Evolutionary conservation across 2,329 filamentous ascomycete genomes (phyloP), one percentile per base, ranked within the genome.

Genomic region (Cyphellophora europaea): DNA sequence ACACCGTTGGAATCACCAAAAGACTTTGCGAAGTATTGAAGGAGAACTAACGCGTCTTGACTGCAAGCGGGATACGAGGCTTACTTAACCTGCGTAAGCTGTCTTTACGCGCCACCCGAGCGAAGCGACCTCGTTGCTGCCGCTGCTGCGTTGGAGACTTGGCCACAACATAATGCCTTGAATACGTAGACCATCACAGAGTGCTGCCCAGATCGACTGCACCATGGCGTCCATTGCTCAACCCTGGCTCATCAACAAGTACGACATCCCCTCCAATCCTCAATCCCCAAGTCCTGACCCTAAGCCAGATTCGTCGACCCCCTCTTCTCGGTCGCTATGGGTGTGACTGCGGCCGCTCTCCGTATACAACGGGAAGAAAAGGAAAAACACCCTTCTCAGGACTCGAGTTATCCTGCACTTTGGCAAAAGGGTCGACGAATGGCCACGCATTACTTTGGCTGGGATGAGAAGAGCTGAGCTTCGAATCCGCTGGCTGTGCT

Each of bases 281-380:
- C 27, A 14, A 33, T 39, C 30, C 16, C 14, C 29, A 28, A 25
- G 16, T 13, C 21, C 11, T 33, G 23, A 4, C 33, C 33, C 29
- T 32, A n/a, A n/a, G n/a, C 19, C 30, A 71, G 67, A 51, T 44
- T 66, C 40, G 61, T 58, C 5, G 71, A 75, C 48, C 71, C 71
- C 19, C 36, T 74, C 38, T 75, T 75, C 47, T 70, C 71, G 15
- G 37, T 66, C 23, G 53, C 61, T 41, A 71, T 74, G 48, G 71
- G 71, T 31, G 50, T 66, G 6, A 61, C 65, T 6, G 68, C 71
- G n/a, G 66, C 71, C 10, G 53, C 61, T 14, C 54, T 68, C 13
- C 64, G 70, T n/a, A 69, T 74, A 44, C 66, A 63, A 37, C 62
- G 70, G 10, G 71, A 74, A 43, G 63, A 74, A 50, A 59, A 54